phyloP scores from a whole-genome alignment of 805 yeast genomes.

The Kuraishia ogatae region DNA sequence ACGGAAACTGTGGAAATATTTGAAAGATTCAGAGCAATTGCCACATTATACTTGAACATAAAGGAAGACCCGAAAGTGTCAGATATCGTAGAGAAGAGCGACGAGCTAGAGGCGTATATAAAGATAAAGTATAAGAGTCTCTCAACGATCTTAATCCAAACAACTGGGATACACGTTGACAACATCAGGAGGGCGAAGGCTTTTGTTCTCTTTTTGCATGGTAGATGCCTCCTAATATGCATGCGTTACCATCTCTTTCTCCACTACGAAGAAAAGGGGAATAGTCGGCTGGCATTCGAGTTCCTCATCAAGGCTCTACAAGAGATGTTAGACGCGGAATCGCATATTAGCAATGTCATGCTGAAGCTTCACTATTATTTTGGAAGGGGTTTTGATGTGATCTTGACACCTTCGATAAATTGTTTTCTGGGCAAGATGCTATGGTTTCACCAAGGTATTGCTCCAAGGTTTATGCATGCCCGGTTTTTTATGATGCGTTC shows the following conservation, averaged over 20 bases:
- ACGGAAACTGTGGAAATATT: constrained; percentile 22
- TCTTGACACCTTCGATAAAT: constrained; percentile 27
- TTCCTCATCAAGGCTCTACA: constrained; percentile 24
- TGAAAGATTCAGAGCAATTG: constrained; percentile 20
- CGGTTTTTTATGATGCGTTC: not conserved
- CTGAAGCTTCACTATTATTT: constrained; percentile 26
- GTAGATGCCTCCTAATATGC: constrained; percentile 21
- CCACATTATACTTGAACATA: constrained; percentile 22
- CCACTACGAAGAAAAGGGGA: constrained; percentile 27
- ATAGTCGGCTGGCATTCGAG: constrained; percentile 23
- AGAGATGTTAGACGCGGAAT: constrained; percentile 21
- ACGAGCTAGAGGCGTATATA: constrained; percentile 25
- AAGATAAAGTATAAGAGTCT: constrained; percentile 17
- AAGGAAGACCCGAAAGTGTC: constrained; percentile 23
- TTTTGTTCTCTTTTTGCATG: constrained; percentile 14
- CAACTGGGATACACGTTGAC: constrained; percentile 7
- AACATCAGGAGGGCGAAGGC: constrained; percentile 12
- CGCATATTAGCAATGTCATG: constrained; percentile 23
- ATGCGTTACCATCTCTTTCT: constrained; percentile 27
- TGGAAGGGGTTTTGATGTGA: constrained; percentile 30
- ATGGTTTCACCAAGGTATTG: not conserved
- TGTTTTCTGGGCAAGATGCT: not conserved
- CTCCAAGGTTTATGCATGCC: not conserved
- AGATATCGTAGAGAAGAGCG: constrained; percentile 22
- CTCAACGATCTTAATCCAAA: constrained; percentile 9